Conservation (phyloP, 2,329 filamentous ascomycete species). For the Venturia pyrina region DNA sequence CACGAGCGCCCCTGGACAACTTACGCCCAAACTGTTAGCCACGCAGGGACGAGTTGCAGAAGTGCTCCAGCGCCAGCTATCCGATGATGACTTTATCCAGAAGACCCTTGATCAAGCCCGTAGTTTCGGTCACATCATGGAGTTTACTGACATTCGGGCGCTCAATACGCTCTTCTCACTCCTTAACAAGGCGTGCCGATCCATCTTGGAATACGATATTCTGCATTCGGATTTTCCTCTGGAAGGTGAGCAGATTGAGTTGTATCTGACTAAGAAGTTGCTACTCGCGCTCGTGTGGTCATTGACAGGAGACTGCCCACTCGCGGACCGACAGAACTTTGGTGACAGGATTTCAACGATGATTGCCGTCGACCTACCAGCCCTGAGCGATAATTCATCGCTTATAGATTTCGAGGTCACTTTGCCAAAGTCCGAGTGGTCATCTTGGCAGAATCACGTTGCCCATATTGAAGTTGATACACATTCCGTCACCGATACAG, state of each 20-base stretch:
- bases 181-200: constrained; percentile 85
- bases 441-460: constrained; percentile 88
- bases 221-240: constrained; percentile 92
- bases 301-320: constrained; percentile 85
- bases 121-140: constrained; percentile 91
- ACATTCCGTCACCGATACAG: constrained; percentile 93
- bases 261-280: constrained; percentile 86
- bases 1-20: constrained; percentile 49
- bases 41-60: constrained; percentile 73
- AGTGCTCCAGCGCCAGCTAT: constrained; percentile 65
- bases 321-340: constrained; percentile 77
- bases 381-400: constrained; percentile 66
- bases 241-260: constrained; percentile 80
- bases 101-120: constrained; percentile 67
- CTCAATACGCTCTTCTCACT: constrained; percentile 91
- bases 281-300: constrained; percentile 91
- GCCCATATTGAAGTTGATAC: constrained; percentile 95
- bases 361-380: constrained; percentile 76
- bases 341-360: constrained; percentile 75
- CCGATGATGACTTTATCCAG: constrained; percentile 68
- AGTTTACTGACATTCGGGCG: constrained; percentile 84
- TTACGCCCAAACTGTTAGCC: constrained; percentile 56
- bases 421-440: constrained; percentile 81
- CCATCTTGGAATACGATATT: constrained; percentile 89
- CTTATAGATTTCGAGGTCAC: constrained; percentile 94